Evolutionary conservation across 2,329 filamentous ascomycete genomes (phyloP).

Genomic region (Fusarium graminum): DNA sequence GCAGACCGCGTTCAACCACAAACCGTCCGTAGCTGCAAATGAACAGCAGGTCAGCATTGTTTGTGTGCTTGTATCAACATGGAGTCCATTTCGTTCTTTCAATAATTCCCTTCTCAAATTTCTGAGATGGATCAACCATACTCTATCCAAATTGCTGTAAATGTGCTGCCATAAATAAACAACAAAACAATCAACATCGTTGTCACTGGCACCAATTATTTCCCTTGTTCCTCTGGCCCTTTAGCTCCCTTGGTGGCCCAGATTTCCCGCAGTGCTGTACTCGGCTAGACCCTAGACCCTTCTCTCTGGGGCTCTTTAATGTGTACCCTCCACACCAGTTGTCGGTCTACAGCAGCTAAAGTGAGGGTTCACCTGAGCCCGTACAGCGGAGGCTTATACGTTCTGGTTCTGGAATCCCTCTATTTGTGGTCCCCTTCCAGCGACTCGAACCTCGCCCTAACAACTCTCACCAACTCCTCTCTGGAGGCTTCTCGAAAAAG

Average conservation of each 20-base stretch:
- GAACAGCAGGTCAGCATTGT: conserved; percentile 3
- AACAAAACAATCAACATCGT: conserved; percentile 34
- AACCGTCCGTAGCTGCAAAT: conserved; percentile 24
- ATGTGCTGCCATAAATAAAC: conserved; percentile 26
- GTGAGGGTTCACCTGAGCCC: conserved; percentile 22
- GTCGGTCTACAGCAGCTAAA: conserved; percentile 31
- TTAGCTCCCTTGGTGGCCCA: conserved; percentile 42
- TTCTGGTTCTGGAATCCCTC: conserved; percentile 37
- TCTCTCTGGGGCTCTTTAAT: conserved; percentile 20
- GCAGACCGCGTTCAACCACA: conserved; percentile 35
- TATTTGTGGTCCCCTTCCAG: conserved; percentile 24
- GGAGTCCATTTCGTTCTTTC: background rate
- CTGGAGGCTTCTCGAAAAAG: conserved; percentile 18
- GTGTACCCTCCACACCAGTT: conserved; percentile 31
- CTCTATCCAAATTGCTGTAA: background rate
- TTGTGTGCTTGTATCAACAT: background rate
- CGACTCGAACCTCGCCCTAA: conserved; percentile 26
- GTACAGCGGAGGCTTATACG: conserved; percentile 27
- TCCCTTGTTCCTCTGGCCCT: conserved; percentile 16
- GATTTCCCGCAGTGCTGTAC: conserved; percentile 42
- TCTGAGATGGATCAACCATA: background rate
- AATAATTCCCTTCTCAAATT: background rate
- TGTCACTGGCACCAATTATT: conserved; percentile 35
- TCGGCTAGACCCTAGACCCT: conserved; percentile 40
- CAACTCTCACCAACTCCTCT: conserved; percentile 23